These are phyloP conservation scores for Nemania bipapillata DNA, from an alignment of 2,329 filamentous ascomycete genomes.

Conservation along the genomic window DNA sequence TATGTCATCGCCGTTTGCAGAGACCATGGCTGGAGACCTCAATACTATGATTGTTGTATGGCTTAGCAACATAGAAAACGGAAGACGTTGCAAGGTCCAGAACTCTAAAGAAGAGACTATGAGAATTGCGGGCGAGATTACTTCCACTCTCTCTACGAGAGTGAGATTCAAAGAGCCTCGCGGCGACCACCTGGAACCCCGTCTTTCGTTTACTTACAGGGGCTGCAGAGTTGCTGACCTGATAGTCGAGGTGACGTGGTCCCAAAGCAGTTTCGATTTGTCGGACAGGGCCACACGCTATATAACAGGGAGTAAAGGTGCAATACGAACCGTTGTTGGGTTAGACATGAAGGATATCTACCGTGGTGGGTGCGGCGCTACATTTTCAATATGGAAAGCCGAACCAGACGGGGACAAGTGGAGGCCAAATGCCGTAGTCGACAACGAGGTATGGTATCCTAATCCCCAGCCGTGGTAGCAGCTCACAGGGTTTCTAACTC, in stretches of 20 bases:
- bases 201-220: conserved; percentile 12
- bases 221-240: not conserved
- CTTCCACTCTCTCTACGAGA: not conserved
- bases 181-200: conserved; percentile 9
- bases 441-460: conserved; percentile 1
- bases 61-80: not conserved
- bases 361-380: not conserved
- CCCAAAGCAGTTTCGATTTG: conserved; percentile 7
- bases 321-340: conserved; percentile 19
- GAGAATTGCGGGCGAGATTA: conserved; percentile 5
- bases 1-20: conserved; percentile 13
- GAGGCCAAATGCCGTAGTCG: not conserved
- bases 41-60: not conserved
- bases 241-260: conserved; percentile 25
- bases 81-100: not conserved
- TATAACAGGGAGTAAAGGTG: conserved; percentile 6
- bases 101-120: conserved; percentile 3
- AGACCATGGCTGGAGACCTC: not conserved
- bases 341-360: conserved; percentile 26
- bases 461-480: not conserved
- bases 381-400: conserved; percentile 23
- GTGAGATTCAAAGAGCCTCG: not conserved
- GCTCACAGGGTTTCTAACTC: not conserved
- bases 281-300: conserved; percentile 13
- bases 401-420: conserved; percentile 7